Conservation (phyloP, 352 stramenopile genomes). For the Globisporangium mamillatum region DNA sequence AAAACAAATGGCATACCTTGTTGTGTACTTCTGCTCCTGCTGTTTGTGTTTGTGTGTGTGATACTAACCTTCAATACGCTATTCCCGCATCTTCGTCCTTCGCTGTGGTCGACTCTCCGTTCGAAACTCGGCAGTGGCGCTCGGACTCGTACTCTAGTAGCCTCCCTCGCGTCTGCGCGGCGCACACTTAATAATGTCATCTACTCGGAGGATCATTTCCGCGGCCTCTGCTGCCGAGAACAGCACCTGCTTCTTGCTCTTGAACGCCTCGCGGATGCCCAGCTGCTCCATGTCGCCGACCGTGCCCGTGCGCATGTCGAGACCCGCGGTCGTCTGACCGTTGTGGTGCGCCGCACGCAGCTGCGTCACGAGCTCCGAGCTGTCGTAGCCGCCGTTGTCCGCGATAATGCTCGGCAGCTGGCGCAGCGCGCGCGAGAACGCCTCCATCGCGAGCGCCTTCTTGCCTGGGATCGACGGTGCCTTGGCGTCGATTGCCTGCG, state of each 20-base stretch:
- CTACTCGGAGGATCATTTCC: conserved; percentile 99
- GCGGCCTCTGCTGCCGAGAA: conserved; percentile 97
- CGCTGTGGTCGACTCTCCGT: no score
- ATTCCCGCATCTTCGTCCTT: neutral
- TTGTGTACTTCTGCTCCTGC: conserved; percentile 9
- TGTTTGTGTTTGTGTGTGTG: neutral
- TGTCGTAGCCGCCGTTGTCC: conserved; percentile 99
- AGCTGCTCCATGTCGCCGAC: conserved; percentile 97
- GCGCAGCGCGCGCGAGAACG: conserved; percentile 95
- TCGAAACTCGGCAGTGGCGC: no score
- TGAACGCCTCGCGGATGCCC: conserved; percentile 96
- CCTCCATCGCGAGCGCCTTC: conserved; percentile 97
- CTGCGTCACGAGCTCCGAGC: conserved; percentile 96
- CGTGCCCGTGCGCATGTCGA: conserved; percentile 96
- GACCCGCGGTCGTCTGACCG: conserved; percentile 90
- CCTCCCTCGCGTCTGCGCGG: conserved; percentile 72
- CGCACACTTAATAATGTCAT: conserved; percentile 97
- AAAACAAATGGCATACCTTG: conserved; percentile 7
- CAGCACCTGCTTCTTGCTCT: conserved; percentile 97
- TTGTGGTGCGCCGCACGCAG: conserved; percentile 92
- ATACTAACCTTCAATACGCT: conserved; percentile 6
- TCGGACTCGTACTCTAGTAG: conserved; percentile 20
- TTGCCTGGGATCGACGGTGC: conserved; percentile 94
- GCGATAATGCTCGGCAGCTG: conserved; percentile 98
- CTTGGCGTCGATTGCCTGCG: conserved; percentile 89